Base-by-base conservation (phyloP, 176 grass and related monocot species). In the Musa beccarii region DNA sequence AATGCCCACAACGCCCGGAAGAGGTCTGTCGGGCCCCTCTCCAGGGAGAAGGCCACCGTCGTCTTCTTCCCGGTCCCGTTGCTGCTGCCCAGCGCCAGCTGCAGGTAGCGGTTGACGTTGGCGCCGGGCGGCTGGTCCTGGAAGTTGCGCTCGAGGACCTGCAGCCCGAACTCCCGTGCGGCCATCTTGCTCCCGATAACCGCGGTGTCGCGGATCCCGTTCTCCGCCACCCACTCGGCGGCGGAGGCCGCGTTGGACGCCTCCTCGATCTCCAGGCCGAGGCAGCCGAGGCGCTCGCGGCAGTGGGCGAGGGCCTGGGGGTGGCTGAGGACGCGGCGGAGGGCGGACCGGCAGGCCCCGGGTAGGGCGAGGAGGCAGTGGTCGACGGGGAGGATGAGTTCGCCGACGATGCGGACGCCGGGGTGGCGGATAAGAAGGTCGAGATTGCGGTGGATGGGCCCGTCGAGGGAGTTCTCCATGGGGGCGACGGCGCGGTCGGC, bases 401-500 rank as follows among this genome's bases (percentile, higher is more conserved):
- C 74, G 15, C 74, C 74, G 19, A 55, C 26, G 74, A 83, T 83
- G 66, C 53, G 53, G 81, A 83, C 74, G 65, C 14, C 14, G 6
- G 81, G 81, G 53, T 83, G 73, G 65, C 81, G 81, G 74, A 83
- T 65, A 8, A 83, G 81, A 20, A 83, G 81, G 54, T 83, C 81
- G 20, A 83, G 65, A 66, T 83, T 83, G 34, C 81, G 81, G 43
- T 50, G 28, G 53, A 83, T 77, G n/a, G 81, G 43, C 4, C 81
- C 81, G 81, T 83, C 74, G 54, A 83, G 74, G 29, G 81, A 83
- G 55, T 83, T 83, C 81, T 83, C 81, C 8, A 77, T n/a, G 10
- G 81, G 81, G 66, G 77, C 75, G 53, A 83, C 81, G 2, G 81
- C 81, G 49, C 74, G 66, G 64, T 83, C 74, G 16, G 81, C 81